Evolutionary conservation across 352 stramenopile genomes (phyloP).

Genomic region (Phytophthora pini): DNA sequence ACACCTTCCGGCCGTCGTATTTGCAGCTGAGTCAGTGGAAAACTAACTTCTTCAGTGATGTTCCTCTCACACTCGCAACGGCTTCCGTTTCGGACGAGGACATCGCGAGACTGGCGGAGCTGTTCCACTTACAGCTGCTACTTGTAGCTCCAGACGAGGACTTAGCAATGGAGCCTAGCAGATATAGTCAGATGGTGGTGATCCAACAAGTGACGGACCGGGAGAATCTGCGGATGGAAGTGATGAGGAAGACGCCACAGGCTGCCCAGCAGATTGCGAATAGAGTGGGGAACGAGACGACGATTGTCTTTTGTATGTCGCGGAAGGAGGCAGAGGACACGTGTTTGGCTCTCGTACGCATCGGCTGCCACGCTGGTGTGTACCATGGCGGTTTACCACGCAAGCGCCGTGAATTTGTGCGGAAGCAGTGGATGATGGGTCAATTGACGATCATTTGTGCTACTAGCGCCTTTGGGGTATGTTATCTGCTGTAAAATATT

Average conservation of each 20-base stretch:
- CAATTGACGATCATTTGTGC: conserved; percentile 79
- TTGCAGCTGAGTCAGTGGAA: conserved; percentile 71
- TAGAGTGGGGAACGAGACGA: conserved; percentile 38
- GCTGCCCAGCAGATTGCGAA: conserved; percentile 38
- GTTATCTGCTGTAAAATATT: conserved; percentile 1
- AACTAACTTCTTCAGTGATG: conserved; percentile 42
- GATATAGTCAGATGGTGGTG: conserved; percentile 49
- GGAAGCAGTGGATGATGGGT: conserved; percentile 81
- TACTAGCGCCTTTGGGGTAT: conserved; percentile 79
- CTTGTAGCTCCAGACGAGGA: background rate
- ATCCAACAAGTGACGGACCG: conserved; percentile 74
- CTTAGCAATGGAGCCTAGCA: background rate
- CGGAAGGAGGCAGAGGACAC: conserved; percentile 68
- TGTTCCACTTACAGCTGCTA: conserved; percentile 58
- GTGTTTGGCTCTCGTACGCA: conserved; percentile 56
- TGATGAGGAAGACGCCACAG: conserved; percentile 51
- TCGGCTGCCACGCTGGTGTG: conserved; percentile 62
- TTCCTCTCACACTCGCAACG: conserved; percentile 78
- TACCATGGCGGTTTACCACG: conserved; percentile 72
- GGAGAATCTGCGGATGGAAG: conserved; percentile 65
- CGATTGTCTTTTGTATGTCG: conserved; percentile 85
- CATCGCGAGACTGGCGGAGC: conserved; percentile 52
- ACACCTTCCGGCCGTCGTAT: conserved; percentile 77
- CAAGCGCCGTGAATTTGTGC: conserved; percentile 72
- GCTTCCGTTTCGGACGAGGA: conserved; percentile 73